Evolutionary conservation across 139 green algal genomes (phyloP), one percentile per base, ranked within the genome.

Genomic region (Penium margaritaceum): DNA sequence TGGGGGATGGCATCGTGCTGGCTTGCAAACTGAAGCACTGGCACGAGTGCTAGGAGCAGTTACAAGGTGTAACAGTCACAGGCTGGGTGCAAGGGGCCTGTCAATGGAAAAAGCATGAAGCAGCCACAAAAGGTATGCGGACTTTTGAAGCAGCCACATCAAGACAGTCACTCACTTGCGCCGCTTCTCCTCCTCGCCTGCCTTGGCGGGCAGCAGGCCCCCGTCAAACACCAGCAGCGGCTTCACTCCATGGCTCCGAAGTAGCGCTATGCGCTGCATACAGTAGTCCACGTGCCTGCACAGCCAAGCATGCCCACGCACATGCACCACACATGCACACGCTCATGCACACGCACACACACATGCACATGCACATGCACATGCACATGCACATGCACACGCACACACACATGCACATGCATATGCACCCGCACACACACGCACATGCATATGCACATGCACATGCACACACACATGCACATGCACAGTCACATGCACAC

Each of bases 201-300:
- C 80, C 70, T 98, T 98, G 63, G 90, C 88, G 4, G 94, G 94
- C 60, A 98, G 84, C 5, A 76, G 70, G 14, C 87, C 92, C 4
- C 94, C 94, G 73, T 98, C 94, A 79, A 98, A 96, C 14, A 98
- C 89, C 1, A 98, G 67, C 1, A 95, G 30, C 0, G 92, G 92
- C 2, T 80, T 75, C 0, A 98, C 84, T 0, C 90, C 92, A 64
- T 86, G 44, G 14, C 63, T 32, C 9, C 67, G 73, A 44, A 98
- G 77, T 69, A 95, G 70, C 19, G 95, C 65, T 0, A 96, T 72
- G 0, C 87, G 81, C 0, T 83, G 79, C 83, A 98, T 86, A 75
- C 89, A 97, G 82, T 94, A 98, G 0, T 74, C 33, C 1, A 96
- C 80, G 72, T 89, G 95, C 80, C 88, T 77, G 39, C 5, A 69